Base-by-base conservation (phyloP, 257 asterid species). In the Scutellaria galericulata region DNA sequence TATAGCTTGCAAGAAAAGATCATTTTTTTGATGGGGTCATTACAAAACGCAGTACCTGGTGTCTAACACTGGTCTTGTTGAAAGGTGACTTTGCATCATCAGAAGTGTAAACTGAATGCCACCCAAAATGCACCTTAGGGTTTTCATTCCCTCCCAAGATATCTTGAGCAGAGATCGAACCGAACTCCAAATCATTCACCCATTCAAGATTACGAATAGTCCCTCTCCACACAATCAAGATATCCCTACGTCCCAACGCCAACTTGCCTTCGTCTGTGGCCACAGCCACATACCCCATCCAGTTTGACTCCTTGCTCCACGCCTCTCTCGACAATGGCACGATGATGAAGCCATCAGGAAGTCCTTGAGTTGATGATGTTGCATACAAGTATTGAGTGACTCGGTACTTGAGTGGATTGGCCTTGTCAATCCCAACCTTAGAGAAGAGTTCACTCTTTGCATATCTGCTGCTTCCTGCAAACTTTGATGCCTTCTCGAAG, bases 211-310 rank as follows among this genome's bases (percentile, higher is more conserved):
- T 52, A n/a, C 64, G 75, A 64, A 81, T 64, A 0, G 98, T 86
- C 72, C 98, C 98, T 67, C 98, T 81, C 98, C 98, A 93, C 15
- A 82, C 88, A 20, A 90, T 53, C 71, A 90, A 60, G 64, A 93
- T 85, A 56, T 93, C 98, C 70, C 98, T 81, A 6, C 96, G 82
- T 18, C 96, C 98, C 37, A 93, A 52, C 7, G 74, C 85, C 15
- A 2, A 7, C 65, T 80, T 89, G 22, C 95, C 97, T 63, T 83
- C 87, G 46, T 90, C 92, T 0, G 97, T 89, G 0, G 95, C 93
- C 84, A 87, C 93, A 10, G 91, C 97, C 46, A 93, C 82, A 24
- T 54, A 93, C 59, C 98, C 97, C 35, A 93, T 87, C 92, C 96
- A 93, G 68, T 90, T 93, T 0, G 96, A 90, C 22, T 88, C 96